Percentiles rank a stretch among this genome's conserved stretches.
phyloP scores from a whole-genome alignment of 805 yeast genomes.

The Candida sithepensis region DNA sequence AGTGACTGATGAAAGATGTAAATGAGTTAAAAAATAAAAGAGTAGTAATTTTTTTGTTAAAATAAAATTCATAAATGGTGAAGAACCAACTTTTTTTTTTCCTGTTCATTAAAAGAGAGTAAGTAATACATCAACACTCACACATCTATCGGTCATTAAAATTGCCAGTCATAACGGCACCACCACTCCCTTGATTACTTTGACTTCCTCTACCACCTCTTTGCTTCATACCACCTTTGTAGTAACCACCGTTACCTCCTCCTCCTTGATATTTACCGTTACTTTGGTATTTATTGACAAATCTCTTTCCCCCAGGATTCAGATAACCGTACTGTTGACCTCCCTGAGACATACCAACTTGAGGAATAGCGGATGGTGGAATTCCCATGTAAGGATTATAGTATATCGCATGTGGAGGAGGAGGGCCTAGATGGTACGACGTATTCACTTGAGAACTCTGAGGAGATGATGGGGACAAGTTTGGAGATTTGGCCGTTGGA shows the following conservation, averaged over 20 bases:
- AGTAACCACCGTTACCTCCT: background rate
- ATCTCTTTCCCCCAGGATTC: background rate
- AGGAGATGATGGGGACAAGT: background rate
- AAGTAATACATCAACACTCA: background rate
- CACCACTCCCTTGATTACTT: background rate
- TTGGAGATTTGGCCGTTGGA: background rate
- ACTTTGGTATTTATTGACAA: background rate
- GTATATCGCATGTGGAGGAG: background rate
- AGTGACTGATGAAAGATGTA: too few species aligned
- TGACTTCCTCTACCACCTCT: background rate
- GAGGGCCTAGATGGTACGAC: background rate
- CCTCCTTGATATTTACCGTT: background rate
- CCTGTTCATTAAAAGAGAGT: too few species aligned
- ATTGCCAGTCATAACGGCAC: background rate
- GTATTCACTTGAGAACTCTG: background rate
- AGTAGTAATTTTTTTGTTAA: too few species aligned
- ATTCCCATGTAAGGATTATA: background rate
- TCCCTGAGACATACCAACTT: background rate
- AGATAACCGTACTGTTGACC: background rate
- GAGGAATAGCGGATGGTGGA: background rate
- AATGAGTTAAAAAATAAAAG: too few species aligned
- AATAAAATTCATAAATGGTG: background rate
- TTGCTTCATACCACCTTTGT: background rate
- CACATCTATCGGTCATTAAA: background rate
- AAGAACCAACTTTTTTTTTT: background rate